Conservation (phyloP, 352 stramenopile species). For the Globisporangium lucens region DNA sequence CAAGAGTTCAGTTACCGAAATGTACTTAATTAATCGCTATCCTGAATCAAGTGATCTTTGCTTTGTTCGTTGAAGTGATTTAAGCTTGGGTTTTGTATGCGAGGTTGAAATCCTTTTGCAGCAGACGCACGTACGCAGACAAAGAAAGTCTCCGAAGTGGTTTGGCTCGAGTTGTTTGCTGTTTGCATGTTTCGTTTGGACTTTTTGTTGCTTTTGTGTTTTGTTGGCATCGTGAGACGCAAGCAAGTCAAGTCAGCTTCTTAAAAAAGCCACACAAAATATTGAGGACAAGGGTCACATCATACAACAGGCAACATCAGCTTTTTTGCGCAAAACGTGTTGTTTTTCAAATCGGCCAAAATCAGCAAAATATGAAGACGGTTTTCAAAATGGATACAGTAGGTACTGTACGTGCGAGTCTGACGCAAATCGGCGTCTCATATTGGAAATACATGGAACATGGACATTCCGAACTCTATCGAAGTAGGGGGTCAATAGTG, state of each 20-base stretch:
- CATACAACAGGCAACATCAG: background rate
- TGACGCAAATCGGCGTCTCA: background rate
- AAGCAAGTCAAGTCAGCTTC: background rate
- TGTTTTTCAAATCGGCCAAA: background rate
- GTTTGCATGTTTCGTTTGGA: background rate
- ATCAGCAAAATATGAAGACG: background rate
- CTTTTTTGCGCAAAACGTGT: background rate
- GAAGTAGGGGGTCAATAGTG: background rate
- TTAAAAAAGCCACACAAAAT: background rate
- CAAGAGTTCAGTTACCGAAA: background rate
- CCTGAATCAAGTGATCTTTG: background rate
- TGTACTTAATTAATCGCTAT: background rate
- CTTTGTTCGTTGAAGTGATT: background rate
- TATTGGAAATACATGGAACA: too few species aligned
- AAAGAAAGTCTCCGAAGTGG: background rate
- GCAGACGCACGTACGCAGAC: background rate
- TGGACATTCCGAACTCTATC: background rate
- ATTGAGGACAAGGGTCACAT: background rate
- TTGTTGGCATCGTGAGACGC: background rate
- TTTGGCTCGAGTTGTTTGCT: background rate
- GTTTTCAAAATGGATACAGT: background rate
- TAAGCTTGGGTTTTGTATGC: background rate
- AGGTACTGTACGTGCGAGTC: background rate
- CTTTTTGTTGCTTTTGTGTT: background rate
- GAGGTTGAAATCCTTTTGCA: background rate